Conservation (phyloP, 1,139 yeast species). For the Suhomyces choctaworum region DNA sequence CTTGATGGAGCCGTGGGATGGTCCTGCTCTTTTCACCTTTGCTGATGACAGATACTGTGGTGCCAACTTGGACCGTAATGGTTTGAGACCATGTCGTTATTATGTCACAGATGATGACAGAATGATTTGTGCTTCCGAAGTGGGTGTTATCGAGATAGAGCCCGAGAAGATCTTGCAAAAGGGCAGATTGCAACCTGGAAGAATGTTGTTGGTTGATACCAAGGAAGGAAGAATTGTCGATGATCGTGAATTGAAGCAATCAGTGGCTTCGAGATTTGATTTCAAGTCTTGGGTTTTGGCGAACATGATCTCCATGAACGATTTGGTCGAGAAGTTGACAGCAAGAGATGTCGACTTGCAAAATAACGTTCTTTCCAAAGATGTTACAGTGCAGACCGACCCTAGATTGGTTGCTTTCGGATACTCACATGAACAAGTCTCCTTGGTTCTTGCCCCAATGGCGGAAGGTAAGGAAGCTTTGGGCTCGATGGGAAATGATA, state of each 20-base stretch:
- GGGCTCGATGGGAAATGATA: slow-evolving; percentile 98
- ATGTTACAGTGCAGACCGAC: slow-evolving; percentile 66
- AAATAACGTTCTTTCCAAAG: slow-evolving; percentile 13
- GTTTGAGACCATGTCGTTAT: slow-evolving; percentile 97
- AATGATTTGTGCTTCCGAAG: slow-evolving; percentile 97
- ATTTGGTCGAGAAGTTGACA: slow-evolving; percentile 60
- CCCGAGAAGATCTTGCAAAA: slow-evolving; percentile 81
- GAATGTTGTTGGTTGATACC: slow-evolving; percentile 94
- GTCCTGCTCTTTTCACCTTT: slow-evolving; percentile 95
- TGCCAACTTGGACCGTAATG: slow-evolving; percentile 96
- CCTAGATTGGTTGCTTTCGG: slow-evolving; percentile 86
- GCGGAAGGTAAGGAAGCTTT: slow-evolving; percentile 94
- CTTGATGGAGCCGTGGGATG: slow-evolving; percentile 99
- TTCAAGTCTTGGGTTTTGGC: slow-evolving; percentile 93
- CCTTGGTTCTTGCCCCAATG: slow-evolving; percentile 88
- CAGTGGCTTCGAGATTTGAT: slow-evolving; percentile 83
- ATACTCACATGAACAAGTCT: slow-evolving; percentile 88
- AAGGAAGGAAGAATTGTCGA: slow-evolving; percentile 91
- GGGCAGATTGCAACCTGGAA: slow-evolving; percentile 95
- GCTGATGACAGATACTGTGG: slow-evolving; percentile 98
- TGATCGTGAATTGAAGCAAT: slow-evolving; percentile 79
- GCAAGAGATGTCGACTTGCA: slow-evolving; percentile 43
- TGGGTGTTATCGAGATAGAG: slow-evolving; percentile 90
- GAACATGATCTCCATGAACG: slow-evolving; percentile 80
- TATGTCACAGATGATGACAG: slow-evolving; percentile 93